Percentiles rank a stretch among this genome's conserved stretches.
phyloP scores from a whole-genome alignment of 306 rosid genomes.

The Vachellia pachyceras region DNA sequence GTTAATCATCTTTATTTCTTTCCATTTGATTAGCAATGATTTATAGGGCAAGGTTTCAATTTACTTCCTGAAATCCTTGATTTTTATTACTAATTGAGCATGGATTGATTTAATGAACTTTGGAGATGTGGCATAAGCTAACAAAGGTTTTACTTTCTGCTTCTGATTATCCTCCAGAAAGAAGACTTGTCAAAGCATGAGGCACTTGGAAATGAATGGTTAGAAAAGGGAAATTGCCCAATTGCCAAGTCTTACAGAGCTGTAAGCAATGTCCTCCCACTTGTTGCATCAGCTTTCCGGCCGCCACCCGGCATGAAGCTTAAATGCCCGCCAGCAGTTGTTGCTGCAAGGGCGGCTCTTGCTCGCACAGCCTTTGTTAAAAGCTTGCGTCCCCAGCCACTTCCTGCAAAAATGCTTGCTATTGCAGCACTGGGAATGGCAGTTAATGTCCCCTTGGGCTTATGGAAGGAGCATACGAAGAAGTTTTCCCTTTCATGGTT shows the following conservation, averaged over 20 bases:
- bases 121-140: constrained; percentile 8
- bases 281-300: constrained; percentile 65
- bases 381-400: constrained; percentile 82
- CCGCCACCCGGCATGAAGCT: constrained; percentile 76
- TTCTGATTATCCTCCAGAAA: constrained; percentile 51
- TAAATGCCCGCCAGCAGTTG: constrained; percentile 75
- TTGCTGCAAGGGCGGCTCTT: constrained; percentile 90
- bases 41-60: constrained; percentile 1
- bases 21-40: constrained; percentile 11
- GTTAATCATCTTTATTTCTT: constrained; percentile 20
- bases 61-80: constrained; percentile 14
- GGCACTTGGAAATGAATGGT: constrained; percentile 79
- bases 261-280: constrained; percentile 70
- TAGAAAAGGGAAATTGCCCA: constrained; percentile 74
- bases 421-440: constrained; percentile 87
- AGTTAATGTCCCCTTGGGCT: constrained; percentile 74
- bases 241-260: constrained; percentile 87
- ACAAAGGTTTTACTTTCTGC: constrained; percentile 11
- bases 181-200: constrained; percentile 65
- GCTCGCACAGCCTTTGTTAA: constrained; percentile 77
- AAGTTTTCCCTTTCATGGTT: constrained; percentile 80
- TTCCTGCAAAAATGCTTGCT: constrained; percentile 77
- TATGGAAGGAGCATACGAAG: constrained; percentile 81
- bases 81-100: neutral
- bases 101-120: constrained; percentile 15